Percentiles rank a stretch among this genome's conserved stretches.
phyloP scores from a whole-genome alignment of 352 stramenopile genomes.

The Pythium folliculosum region DNA sequence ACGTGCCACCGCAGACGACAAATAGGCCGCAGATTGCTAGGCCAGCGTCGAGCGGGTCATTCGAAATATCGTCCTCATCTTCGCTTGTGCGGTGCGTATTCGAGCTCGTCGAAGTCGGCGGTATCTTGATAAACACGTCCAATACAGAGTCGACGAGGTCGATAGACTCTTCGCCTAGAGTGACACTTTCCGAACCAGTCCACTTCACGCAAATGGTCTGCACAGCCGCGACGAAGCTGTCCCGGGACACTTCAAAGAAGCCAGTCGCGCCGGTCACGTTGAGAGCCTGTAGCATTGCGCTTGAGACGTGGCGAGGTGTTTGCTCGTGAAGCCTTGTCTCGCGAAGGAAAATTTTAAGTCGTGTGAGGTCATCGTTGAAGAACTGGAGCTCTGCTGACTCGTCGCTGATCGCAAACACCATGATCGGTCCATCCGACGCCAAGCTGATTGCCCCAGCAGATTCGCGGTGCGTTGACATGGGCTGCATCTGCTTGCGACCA shows the following conservation, averaged over 20 bases:
- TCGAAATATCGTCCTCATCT: constrained; percentile 49
- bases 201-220: constrained; percentile 42
- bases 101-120: constrained; percentile 31
- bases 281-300: constrained; percentile 32
- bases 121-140: constrained; percentile 62
- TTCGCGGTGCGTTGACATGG: constrained; percentile 34
- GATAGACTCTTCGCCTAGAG: constrained; percentile 54
- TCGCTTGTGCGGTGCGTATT: constrained; percentile 1
- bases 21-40: constrained; percentile 65
- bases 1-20: constrained; percentile 62
- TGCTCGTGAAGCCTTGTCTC: constrained; percentile 63
- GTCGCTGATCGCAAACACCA: constrained; percentile 78
- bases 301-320: constrained; percentile 38
- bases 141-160: constrained; percentile 68
- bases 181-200: background rate
- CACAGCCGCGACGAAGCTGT: constrained; percentile 52
- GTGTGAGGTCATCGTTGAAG: constrained; percentile 76
- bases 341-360: constrained; percentile 61
- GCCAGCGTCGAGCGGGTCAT: constrained; percentile 54
- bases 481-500: constrained; percentile 16
- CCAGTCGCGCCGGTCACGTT: constrained; percentile 25
- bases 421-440: constrained; percentile 70
- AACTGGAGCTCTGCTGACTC: constrained; percentile 78
- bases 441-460: constrained; percentile 52
- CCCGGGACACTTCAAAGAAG: constrained; percentile 38